phyloP scores from a whole-genome alignment of 768 basidiomycete species.

The Ephemerocybe angulata region DNA sequence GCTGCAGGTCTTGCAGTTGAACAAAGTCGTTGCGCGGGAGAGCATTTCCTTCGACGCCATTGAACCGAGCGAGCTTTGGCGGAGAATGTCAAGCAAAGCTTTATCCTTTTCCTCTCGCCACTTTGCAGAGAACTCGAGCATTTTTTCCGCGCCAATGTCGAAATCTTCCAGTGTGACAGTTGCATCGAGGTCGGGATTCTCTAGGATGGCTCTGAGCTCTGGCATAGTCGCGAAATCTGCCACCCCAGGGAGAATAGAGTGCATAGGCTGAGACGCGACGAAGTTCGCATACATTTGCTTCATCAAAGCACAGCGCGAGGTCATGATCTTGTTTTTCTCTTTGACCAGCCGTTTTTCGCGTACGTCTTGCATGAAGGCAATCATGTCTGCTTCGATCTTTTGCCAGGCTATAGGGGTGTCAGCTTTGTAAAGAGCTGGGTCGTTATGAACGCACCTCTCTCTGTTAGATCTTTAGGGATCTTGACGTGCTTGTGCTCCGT shows the following conservation, averaged over 20 bases:
- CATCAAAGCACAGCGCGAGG: conserved; percentile 9
- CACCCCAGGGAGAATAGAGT: conserved; percentile 18
- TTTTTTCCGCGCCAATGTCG: conserved; percentile 10
- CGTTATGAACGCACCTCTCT: conserved; percentile 37
- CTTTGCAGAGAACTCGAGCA: conserved; percentile 15
- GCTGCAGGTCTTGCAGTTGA: conserved; percentile 21
- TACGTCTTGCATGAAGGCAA: conserved; percentile 47
- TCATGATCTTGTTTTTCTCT: conserved; percentile 38
- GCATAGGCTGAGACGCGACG: conserved; percentile 12
- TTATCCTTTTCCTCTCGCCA: conserved; percentile 20
- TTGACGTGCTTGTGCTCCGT: conserved; percentile 43
- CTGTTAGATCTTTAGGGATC: conserved; percentile 44
- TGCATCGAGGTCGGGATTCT: conserved; percentile 14
- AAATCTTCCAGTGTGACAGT: conserved; percentile 18
- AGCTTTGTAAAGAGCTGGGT: background rate
- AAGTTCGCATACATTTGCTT: conserved; percentile 16
- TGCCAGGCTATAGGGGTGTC: conserved; percentile 40
- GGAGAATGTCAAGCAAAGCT: conserved; percentile 17
- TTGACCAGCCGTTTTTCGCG: conserved; percentile 38
- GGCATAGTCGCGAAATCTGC: conserved; percentile 21
- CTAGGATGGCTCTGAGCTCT: conserved; percentile 19
- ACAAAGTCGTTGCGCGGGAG: conserved; percentile 21
- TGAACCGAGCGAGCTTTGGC: conserved; percentile 2
- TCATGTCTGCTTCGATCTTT: conserved; percentile 42
- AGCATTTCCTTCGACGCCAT: conserved; percentile 11